Evolutionary conservation across 768 basidiomycete genomes (phyloP), one percentile per base, ranked within the genome.

Genomic region (Lactifluus volemus): DNA sequence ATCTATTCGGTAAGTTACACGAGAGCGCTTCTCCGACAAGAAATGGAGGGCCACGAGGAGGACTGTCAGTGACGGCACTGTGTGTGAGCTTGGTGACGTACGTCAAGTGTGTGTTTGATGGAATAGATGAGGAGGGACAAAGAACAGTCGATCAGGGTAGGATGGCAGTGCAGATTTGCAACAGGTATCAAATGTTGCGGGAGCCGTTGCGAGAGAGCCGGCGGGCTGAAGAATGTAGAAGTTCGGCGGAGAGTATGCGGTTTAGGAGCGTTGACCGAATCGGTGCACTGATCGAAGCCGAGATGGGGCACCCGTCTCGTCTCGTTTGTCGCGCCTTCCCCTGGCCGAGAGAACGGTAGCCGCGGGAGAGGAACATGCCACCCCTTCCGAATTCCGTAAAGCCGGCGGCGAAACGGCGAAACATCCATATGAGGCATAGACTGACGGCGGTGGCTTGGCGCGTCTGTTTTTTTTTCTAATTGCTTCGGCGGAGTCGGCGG

Each of bases 391-490:
- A 61, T 49, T 12, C 11, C 47, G 60, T 56, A 64, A 25, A 64
- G 63, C 63, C 63, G 63, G 63, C 63, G 63, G 63, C 60, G 60
- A 39, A 53, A 49, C 61, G 61, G 60, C 8, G 63, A 51, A 48
- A 32, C 10, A 4, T 1, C 39, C 49, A 25, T 29, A 62, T 44
- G n/a, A 9, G 49, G 53, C 5, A 38, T 54, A 61, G 53, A 9
- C 25, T 19, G 12, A 34, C 34, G 8, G 44, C 42, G 11, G 8
- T 47, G n/a, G 30, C 15, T 19, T 49, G 39, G 2, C 34, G 34
- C 17, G 14, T 9, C 49, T 29, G 1, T 5, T 49, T 53, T 59
- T 54, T 49, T 55, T 32, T 15, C 36, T 25, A 0, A 19, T 15
- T 25, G 48, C 19, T 15, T 52, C 54, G 44, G 61, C 60, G 55